Percentiles rank a stretch among this genome's conserved stretches.
These are phyloP conservation scores for Cylindrotheca closterium DNA, from an alignment of 108 stramenopile species.

Conservation along the genomic window DNA sequence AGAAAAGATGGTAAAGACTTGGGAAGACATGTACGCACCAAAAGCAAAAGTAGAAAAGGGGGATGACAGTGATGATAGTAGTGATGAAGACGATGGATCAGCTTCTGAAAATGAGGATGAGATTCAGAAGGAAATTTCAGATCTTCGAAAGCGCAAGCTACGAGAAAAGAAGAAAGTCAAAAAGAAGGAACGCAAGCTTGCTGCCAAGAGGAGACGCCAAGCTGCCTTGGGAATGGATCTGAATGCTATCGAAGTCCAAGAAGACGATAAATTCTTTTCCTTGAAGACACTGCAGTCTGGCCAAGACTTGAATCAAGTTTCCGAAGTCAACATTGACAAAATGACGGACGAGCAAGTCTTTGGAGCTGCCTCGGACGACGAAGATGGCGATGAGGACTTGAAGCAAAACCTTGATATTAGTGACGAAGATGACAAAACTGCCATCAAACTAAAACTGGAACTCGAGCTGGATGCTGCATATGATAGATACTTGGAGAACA, in stretches of 20 bases:
- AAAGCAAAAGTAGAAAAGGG: conserved; percentile 46
- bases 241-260: conserved; percentile 85
- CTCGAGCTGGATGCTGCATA: conserved; percentile 86
- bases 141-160: conserved; percentile 59
- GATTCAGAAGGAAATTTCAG: conserved; percentile 76
- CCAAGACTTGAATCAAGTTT: conserved; percentile 63
- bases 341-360: conserved; percentile 68
- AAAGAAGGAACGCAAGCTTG: conserved; percentile 87
- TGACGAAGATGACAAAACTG: conserved; percentile 50
- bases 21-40: no score
- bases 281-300: conserved; percentile 63
- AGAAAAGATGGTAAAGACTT: conserved; percentile 49
- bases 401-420: conserved; percentile 3
- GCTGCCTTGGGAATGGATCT: conserved; percentile 89
- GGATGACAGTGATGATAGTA: conserved; percentile 33
- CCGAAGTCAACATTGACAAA: conserved; percentile 82
- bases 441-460: conserved; percentile 48
- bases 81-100: conserved; percentile 52
- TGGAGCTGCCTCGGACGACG: conserved; percentile 50
- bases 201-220: conserved; percentile 78
- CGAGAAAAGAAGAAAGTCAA: conserved; percentile 81
- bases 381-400: conserved; percentile 35
- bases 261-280: conserved; percentile 84
- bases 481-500: conserved; percentile 73
- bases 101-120: conserved; percentile 70